Conservation (phyloP, 2,329 filamentous ascomycete genomes). For the Colletotrichum viniferum region DNA sequence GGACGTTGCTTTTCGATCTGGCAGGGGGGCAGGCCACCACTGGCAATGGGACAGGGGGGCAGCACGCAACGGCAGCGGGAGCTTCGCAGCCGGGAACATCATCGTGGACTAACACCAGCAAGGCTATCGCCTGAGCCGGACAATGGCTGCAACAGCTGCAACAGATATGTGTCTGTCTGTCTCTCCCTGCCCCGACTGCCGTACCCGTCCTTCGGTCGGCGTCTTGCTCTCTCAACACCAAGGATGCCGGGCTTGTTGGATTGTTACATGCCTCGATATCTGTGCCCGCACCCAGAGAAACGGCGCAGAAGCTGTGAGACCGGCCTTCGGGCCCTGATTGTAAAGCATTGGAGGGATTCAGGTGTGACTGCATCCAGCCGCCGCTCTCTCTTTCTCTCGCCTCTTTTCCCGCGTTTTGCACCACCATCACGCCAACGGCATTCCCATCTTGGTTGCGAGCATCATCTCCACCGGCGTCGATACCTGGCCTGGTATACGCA, state of each 20-base stretch:
- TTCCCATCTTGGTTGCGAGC: not conserved
- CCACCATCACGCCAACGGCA: not conserved
- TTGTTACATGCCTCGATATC: not conserved
- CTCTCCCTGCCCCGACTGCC: not conserved
- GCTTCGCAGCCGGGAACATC: not conserved
- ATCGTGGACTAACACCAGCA: not conserved
- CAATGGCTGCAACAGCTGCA: not conserved
- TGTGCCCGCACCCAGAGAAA: not conserved
- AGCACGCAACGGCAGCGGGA: slow-evolving; percentile 7
- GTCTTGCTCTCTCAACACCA: not conserved
- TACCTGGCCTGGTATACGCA: not conserved
- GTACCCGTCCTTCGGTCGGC: not conserved
- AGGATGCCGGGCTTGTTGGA: not conserved
- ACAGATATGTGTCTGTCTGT: not conserved
- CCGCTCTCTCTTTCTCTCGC: not conserved
- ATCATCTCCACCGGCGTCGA: not conserved
- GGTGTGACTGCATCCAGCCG: slow-evolving; percentile 5
- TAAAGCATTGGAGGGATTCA: not conserved
- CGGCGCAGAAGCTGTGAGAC: not conserved
- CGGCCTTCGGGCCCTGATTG: not conserved
- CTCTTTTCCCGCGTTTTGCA: not conserved
- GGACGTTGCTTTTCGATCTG: not conserved
- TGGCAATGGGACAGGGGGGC: not conserved
- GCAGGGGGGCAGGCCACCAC: not conserved
- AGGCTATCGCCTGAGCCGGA: not conserved